phyloP scores from a whole-genome alignment of 1,284 basidiomycete species.

The Microbotryum silenes-acaulis region DNA sequence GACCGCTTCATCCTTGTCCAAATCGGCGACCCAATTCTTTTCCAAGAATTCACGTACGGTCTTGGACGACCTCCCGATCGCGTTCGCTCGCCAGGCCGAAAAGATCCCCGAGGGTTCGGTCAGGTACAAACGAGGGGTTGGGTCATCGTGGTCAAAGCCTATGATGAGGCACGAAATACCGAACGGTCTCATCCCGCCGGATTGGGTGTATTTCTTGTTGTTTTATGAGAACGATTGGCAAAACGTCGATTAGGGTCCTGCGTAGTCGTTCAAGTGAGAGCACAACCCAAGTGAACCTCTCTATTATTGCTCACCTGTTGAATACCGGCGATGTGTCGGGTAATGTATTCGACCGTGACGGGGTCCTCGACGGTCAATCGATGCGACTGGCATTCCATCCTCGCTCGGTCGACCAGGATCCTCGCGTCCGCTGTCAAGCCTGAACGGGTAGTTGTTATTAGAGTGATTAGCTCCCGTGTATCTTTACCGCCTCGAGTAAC shows the following conservation, averaged over 20 bases:
- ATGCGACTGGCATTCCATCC: conserved; percentile 96
- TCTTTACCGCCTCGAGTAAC: background rate
- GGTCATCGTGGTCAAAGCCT: conserved; percentile 92
- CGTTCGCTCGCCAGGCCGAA: conserved; percentile 96
- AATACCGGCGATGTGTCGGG: conserved; percentile 92
- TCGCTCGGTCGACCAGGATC: conserved; percentile 94
- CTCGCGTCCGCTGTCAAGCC: conserved; percentile 96
- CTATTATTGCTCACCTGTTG: conserved; percentile 61
- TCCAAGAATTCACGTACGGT: conserved; percentile 98
- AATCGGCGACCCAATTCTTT: conserved; percentile 92
- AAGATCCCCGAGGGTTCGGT: conserved; percentile 98
- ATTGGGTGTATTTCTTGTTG: conserved; percentile 71
- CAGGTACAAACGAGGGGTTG: conserved; percentile 80
- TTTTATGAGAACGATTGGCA: too few relatives aligned
- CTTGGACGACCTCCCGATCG: conserved; percentile 94
- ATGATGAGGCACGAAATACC: conserved; percentile 95
- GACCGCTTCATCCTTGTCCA: conserved; percentile 79
- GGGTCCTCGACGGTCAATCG: conserved; percentile 97
- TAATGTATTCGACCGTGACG: conserved; percentile 96
- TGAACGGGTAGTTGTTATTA: conserved; percentile 39
- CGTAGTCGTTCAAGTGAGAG: conserved; percentile 37
- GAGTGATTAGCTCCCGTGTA: conserved; percentile 9
- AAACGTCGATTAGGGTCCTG: too few relatives aligned
- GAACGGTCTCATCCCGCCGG: conserved; percentile 95
- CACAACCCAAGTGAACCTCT: too few relatives aligned